phyloP scores from a whole-genome alignment of 257 asterid genomes.

The Nicotiana noctiflora region DNA sequence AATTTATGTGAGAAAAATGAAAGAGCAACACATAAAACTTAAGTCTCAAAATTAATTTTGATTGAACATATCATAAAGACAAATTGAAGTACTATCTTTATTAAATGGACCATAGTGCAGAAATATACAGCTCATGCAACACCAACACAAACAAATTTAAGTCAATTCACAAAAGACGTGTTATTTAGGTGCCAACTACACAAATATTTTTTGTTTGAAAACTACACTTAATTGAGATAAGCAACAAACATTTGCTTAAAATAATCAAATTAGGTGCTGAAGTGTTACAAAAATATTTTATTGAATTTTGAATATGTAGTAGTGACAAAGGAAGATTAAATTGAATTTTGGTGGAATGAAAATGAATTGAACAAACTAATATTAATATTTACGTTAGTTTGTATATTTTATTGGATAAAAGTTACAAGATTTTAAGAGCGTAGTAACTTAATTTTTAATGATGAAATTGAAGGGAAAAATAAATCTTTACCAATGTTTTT shows the following conservation, averaged over 20 bases:
- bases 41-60: no score
- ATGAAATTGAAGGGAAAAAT: no score
- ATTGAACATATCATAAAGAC: neutral
- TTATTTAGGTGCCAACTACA: neutral
- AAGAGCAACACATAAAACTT: neutral
- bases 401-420: neutral
- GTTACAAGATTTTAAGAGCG: neutral
- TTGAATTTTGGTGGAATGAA: neutral
- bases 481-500: neutral
- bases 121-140: neutral
- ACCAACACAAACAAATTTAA: neutral
- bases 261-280: neutral
- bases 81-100: neutral
- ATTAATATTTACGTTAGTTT: neutral
- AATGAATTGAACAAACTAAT: neutral
- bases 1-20: no score
- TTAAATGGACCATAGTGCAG: neutral
- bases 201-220: no score
- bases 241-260: neutral
- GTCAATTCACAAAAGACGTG: neutral
- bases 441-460: neutral
- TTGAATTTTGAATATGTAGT: no score
- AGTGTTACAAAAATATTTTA: neutral
- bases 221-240: neutral
- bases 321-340: neutral